Base-by-base conservation (phyloP, 257 asterid genomes). In the Eucommia ulmoides region DNA sequence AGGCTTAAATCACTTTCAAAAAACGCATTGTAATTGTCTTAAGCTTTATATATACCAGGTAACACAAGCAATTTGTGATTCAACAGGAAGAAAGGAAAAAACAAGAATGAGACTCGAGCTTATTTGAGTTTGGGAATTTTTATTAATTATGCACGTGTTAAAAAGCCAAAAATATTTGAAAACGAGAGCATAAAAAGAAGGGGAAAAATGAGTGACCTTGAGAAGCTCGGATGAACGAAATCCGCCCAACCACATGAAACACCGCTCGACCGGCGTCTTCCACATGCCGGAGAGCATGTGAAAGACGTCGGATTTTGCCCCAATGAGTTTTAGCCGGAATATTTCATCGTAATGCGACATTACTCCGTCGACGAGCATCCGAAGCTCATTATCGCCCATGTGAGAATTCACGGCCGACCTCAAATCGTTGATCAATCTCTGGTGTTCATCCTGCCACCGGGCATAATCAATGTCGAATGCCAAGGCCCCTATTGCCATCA, bases 191-290 rank as follows among this genome's bases (percentile, higher is more conserved):
- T 42, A 18, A 42, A 42, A 15, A 2, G 8, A 42, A 4, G 9
- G 8, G 19, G 19, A 38, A 42, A 6, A 26, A 17, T 1, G 33
- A 52, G 14, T 50, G 22, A 85, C 98, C 92, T 85, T 85, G 62
- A 89, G 96, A 58, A 89, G 61, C 57, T 85, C 96, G 0, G 96
- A 91, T 22, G 83, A 78, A 24, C 95, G 92, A 53, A 86, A 86
- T 18, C 99, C 99, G 10, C 99, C 99, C 54, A 91, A 67, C 99
- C 99, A 91, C 89, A 91, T 81, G 74, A 86, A 86, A 63, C 98
- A 86, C 61, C 98, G 71, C 44, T 91, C 98, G 0, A 81, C 85
- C 0, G 95, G 96, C 52, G 92, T 75, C 61, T 80, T 78, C 98
- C 97, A 91, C 95, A 86, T 81, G 49, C 99, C 99, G 0, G 93